A percentile compares a stretch with the other conserved stretches of the same genome.
Evolutionary conservation across 176 grass and related monocot species (phyloP).

Genomic region (Oryza meyeriana): DNA sequence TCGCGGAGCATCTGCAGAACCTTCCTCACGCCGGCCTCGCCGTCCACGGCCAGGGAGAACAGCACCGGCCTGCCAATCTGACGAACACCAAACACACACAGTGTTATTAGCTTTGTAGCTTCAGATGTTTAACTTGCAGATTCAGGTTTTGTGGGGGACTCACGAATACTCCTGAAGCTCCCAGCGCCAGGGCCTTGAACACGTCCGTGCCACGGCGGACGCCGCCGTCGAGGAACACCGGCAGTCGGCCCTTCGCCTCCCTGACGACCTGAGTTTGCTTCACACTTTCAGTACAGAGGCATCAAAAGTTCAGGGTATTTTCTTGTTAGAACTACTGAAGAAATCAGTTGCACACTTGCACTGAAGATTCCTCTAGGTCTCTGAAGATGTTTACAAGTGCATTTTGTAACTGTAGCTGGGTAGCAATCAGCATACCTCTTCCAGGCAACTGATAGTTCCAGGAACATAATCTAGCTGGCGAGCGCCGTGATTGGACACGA

Average conservation of each 20-base stretch:
- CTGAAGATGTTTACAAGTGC: neutral
- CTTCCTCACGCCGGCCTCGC: constrained; percentile 71
- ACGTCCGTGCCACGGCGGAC: constrained; percentile 90
- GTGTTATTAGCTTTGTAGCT: neutral
- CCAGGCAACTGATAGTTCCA: constrained; percentile 87
- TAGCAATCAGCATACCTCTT: constrained; percentile 55
- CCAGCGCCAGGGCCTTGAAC: constrained; percentile 86
- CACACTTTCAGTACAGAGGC: neutral
- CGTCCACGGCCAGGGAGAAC: constrained; percentile 64
- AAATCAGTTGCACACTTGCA: neutral
- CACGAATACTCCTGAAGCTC: constrained; percentile 91
- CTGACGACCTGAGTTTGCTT: constrained; percentile 60
- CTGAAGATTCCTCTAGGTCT: neutral
- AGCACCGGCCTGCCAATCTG: constrained; percentile 76
- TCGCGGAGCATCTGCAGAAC: constrained; percentile 69
- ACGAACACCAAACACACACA: neutral
- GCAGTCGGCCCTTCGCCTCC: constrained; percentile 58
- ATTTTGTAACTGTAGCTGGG: neutral
- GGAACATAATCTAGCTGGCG: constrained; percentile 94
- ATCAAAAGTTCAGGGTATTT: neutral
- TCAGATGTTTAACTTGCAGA: neutral
- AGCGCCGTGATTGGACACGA: constrained; percentile 93
- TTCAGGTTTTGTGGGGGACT: constrained; percentile 8
- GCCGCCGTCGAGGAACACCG: constrained; percentile 89
- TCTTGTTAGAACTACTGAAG: neutral